phyloP scores from a whole-genome alignment of 1,284 basidiomycete genomes.

The Ceratobasidium sp. region DNA sequence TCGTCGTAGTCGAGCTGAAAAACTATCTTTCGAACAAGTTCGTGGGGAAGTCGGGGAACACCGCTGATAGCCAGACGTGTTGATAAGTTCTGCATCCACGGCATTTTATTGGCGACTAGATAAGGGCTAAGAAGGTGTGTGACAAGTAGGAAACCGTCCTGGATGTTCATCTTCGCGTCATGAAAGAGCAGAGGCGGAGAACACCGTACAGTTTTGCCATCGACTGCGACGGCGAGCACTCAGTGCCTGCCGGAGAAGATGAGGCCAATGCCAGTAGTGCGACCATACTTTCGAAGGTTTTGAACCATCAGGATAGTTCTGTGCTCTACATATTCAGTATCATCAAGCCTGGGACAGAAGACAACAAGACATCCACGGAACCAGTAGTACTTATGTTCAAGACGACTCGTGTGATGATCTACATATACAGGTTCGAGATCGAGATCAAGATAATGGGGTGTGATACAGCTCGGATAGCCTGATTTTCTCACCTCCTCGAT shows the following conservation, averaged over 20 bases:
- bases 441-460: not conserved
- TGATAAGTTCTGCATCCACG: not conserved
- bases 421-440: not conserved
- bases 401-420: too few relatives aligned
- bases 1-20: not conserved
- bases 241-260: conserved; percentile 24
- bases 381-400: not conserved
- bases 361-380: conserved; percentile 25
- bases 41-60: not conserved
- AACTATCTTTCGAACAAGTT: not conserved
- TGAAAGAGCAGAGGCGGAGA: conserved; percentile 7
- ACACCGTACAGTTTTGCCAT: not conserved
- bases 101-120: not conserved
- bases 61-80: not conserved
- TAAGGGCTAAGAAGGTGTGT: not conserved
- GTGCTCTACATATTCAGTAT: not conserved
- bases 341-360: conserved; percentile 9
- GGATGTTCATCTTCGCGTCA: not conserved
- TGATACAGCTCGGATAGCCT: not conserved
- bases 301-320: not conserved
- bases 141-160: not conserved
- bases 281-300: not conserved
- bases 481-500: not conserved
- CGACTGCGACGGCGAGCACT: conserved; percentile 13
- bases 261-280: conserved; percentile 2